Evolutionary conservation across 129 eudicot species (phyloP).

Genomic region (Artemisia annua): DNA sequence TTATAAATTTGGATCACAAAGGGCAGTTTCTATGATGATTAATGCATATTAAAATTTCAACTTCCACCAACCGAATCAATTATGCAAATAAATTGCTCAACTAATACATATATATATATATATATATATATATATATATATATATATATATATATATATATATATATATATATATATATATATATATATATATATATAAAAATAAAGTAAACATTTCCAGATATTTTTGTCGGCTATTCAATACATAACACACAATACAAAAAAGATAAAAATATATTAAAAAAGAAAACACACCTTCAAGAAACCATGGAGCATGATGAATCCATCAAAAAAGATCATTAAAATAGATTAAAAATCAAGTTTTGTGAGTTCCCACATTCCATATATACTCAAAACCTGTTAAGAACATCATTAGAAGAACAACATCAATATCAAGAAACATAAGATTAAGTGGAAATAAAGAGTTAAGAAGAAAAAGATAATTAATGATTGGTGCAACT

Average conservation of each 20-base stretch:
- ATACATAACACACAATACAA: slow-evolving; percentile 7
- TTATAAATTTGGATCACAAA: slow-evolving; percentile 1
- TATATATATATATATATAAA: slow-evolving; percentile 11
- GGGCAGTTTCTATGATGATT: slow-evolving; percentile 9
- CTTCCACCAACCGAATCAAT: slow-evolving; percentile 32
- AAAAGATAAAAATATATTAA: neutral
- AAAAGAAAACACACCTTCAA: slow-evolving; percentile 42
- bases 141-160: no score
- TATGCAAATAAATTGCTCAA: slow-evolving; percentile 13
- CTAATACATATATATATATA: no score
- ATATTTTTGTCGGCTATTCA: slow-evolving; percentile 31
- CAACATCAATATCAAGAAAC: no score
- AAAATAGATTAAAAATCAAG: slow-evolving; percentile 27
- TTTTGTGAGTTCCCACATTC: slow-evolving; percentile 52
- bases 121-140: no score
- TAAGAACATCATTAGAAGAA: slow-evolving; percentile 14
- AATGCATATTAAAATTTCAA: slow-evolving; percentile 25
- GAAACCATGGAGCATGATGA: slow-evolving; percentile 49
- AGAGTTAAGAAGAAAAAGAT: slow-evolving; percentile 15
- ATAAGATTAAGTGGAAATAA: slow-evolving; percentile 25
- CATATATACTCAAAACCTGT: slow-evolving; percentile 32
- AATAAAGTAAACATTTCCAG: slow-evolving; percentile 34
- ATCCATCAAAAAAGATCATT: slow-evolving; percentile 32
- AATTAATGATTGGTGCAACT: slow-evolving; percentile 40
- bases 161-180: no score